Evolutionary conservation across 768 basidiomycete species (phyloP).

Genomic region (Termitomyces sp.): DNA sequence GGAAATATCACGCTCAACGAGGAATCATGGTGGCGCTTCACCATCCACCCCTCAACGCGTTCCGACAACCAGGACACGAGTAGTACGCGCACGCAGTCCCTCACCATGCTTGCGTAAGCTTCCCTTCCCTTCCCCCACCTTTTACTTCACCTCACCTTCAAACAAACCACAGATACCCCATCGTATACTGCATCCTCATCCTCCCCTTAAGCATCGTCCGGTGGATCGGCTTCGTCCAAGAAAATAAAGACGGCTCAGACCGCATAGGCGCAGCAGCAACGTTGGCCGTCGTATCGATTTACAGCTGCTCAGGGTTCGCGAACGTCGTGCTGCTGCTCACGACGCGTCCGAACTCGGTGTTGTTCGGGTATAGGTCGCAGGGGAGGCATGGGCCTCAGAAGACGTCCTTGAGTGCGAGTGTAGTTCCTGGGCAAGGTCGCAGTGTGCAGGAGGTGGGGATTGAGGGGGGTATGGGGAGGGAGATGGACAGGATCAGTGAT

Average conservation of each 20-base stretch:
- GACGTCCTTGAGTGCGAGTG: background rate
- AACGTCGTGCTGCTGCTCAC: background rate
- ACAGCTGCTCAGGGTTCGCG: background rate
- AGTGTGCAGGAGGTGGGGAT: background rate
- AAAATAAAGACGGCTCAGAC: background rate
- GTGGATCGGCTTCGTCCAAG: background rate
- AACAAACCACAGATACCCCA: background rate
- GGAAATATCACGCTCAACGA: background rate
- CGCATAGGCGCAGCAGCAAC: background rate
- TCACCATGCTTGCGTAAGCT: background rate
- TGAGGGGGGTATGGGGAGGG: background rate
- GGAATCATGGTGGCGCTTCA: background rate
- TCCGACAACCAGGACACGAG: background rate
- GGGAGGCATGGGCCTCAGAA: background rate
- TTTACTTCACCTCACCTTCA: background rate
- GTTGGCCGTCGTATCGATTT: background rate
- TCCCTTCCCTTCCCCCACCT: background rate
- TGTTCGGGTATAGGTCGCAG: background rate
- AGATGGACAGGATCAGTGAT: background rate
- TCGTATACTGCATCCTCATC: background rate
- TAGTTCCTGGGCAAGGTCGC: background rate
- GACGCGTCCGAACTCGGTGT: background rate
- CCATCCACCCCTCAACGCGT: background rate
- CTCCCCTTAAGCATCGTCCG: background rate
- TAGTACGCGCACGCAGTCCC: background rate